Base-by-base conservation (phyloP, 768 basidiomycete genomes). In the Tephrocybe sp. region DNA sequence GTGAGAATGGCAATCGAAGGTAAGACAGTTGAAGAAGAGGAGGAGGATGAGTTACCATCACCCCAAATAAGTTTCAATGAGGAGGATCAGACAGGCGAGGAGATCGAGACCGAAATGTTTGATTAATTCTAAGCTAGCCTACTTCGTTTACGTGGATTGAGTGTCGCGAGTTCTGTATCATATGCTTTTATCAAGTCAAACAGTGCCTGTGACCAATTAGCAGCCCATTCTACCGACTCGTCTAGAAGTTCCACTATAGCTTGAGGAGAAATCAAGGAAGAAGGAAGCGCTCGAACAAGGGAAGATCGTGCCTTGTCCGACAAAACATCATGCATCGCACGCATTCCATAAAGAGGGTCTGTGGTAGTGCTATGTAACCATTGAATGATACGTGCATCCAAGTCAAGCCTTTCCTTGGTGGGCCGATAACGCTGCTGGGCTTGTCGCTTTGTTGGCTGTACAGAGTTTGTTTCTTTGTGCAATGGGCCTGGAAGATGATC, bases 161-260 rank as follows among this genome's bases (percentile, higher is more conserved):
- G 4, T 15, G 13, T 34, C 33, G 13, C 15, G 8, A 34, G 4
- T 4, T 34, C 33, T 34, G 4, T 10, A 10, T 12, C 39, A 24
- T 54, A 54, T 13, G 4, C 10, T 15, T 3, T 9, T 3, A 54
- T 11, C 9, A 54, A 16, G 1, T 49, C 33, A 40, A 25, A 39
- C 19, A 54, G 18, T n/a, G 38, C n/a, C 6, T n/a, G 21, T 19
- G 49, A 54, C 60, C 61, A 67, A 13, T 60, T 47, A 8, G 16
- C 43, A 1, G 4, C 55, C 64, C 65, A 67, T 45, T 64, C 65
- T 0, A 12, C 2, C 0, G 56, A 52, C 38, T 65, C 61, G 3
- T 60, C 30, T 0, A 66, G 31, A 0, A 57, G 27, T 16, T 15
- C 15, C 0, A 50, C 52, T 7, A 66, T 34, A 12, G 55, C 1